phyloP scores from a whole-genome alignment of 2,329 filamentous ascomycete species.

The Microdochium bolleyi region DNA sequence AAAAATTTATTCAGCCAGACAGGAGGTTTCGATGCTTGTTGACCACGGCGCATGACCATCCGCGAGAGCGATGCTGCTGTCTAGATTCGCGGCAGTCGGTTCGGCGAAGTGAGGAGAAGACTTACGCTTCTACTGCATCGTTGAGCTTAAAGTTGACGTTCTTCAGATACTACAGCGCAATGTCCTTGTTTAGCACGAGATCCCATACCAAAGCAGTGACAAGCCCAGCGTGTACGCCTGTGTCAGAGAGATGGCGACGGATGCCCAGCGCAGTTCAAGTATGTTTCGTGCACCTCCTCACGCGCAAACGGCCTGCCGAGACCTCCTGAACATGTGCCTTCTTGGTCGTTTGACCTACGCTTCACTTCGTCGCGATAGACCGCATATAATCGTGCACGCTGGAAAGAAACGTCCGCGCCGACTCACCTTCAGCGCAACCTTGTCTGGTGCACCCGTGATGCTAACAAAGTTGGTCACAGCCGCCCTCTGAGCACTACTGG shows the following conservation, averaged over 20 bases:
- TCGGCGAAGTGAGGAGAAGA: slow-evolving; percentile 18
- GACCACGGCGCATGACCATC: no score
- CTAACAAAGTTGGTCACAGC: slow-evolving; percentile 16
- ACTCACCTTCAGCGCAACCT: slow-evolving; percentile 15
- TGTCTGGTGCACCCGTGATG: slow-evolving; percentile 19
- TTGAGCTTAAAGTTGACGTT: slow-evolving; percentile 41
- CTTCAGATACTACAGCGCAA: slow-evolving; percentile 34
- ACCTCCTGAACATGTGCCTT: no score
- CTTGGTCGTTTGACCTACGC: no score
- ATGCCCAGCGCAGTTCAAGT: no score
- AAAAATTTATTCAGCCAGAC: no score
- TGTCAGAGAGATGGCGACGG: neutral
- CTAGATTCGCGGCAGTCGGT: neutral
- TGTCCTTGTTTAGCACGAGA: slow-evolving; percentile 4
- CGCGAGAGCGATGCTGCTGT: no score
- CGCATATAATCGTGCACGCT: no score
- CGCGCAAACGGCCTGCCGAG: no score
- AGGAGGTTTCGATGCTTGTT: no score
- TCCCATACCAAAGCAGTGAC: slow-evolving; percentile 2
- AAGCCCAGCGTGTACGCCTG: neutral
- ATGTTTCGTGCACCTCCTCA: no score
- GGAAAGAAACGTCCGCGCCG: no score
- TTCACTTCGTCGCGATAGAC: no score
- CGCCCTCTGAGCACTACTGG: slow-evolving; percentile 14
- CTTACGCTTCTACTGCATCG: slow-evolving; percentile 50